Conservation (phyloP, 1,284 basidiomycete genomes). For the Ganoderma lingzhi region DNA sequence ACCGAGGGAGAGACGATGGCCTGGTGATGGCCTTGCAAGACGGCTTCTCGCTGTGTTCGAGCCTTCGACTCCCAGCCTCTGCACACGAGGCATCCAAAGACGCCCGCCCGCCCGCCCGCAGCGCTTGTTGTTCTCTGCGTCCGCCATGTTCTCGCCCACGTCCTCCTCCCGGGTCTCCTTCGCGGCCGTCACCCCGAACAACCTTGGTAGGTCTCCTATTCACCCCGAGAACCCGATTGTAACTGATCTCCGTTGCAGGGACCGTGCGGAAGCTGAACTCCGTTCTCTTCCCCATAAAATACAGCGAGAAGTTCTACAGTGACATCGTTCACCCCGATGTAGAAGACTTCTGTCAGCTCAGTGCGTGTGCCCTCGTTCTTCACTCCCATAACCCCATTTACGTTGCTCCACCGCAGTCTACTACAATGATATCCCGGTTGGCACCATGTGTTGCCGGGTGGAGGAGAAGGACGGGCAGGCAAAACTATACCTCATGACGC, state of each 20-base stretch:
- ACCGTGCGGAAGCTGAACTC: slow-evolving; percentile 84
- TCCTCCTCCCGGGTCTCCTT: slow-evolving; percentile 65
- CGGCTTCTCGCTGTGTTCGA: slow-evolving; percentile 9
- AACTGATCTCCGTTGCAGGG: slow-evolving; percentile 44
- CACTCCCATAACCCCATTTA: neutral
- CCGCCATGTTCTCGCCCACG: slow-evolving; percentile 45
- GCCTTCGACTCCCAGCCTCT: slow-evolving; percentile 1
- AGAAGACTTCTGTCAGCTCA: slow-evolving; percentile 83
- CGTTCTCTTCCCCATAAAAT: slow-evolving; percentile 83
- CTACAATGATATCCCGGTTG: slow-evolving; percentile 86
- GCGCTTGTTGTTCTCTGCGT: slow-evolving; percentile 39
- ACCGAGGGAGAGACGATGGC: neutral
- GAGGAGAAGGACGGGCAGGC: slow-evolving; percentile 67
- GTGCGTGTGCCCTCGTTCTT: slow-evolving; percentile 46
- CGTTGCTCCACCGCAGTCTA: slow-evolving; percentile 60
- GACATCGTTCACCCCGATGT: slow-evolving; percentile 75
- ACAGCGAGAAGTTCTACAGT: slow-evolving; percentile 83
- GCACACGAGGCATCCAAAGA: slow-evolving; percentile 10
- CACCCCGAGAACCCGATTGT: neutral
- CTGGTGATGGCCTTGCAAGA: neutral
- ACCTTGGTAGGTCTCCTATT: slow-evolving; percentile 51
- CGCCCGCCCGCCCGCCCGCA: slow-evolving; percentile 24
- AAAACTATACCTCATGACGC: slow-evolving; percentile 82
- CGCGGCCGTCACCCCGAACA: slow-evolving; percentile 78
- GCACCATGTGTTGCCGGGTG: slow-evolving; percentile 81